A percentile compares a stretch with the other conserved stretches of the same genome.
Conservation (phyloP, 2,329 filamentous ascomycete species). For the Penicillium expansum region DNA sequence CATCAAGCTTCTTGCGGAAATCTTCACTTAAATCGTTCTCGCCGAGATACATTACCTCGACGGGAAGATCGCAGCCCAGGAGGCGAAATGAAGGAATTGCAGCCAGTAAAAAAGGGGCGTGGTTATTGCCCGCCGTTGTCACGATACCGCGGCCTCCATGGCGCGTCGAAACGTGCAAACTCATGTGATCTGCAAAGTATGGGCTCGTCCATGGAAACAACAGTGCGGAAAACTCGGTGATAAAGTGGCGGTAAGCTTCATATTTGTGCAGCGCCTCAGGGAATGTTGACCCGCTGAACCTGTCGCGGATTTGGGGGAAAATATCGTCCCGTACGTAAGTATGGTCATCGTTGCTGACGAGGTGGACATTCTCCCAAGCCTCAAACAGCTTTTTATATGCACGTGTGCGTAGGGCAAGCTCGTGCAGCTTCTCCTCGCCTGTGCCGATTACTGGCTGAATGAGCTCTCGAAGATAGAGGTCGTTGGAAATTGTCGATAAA, state of each 20-base stretch:
- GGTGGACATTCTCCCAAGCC: not conserved
- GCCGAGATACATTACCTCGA: not conserved
- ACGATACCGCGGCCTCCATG: not conserved
- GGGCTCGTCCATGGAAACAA: not conserved
- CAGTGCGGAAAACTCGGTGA: not conserved
- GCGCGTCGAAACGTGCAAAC: not conserved
- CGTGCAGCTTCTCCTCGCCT: not conserved
- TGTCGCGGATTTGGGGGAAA: not conserved
- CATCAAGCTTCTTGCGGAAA: not conserved
- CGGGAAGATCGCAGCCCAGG: not conserved
- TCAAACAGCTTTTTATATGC: not conserved
- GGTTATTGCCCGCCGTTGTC: not conserved
- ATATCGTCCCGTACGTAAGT: not conserved
- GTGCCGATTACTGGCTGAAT: not conserved
- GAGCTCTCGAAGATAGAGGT: not conserved
- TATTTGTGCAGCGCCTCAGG: not conserved
- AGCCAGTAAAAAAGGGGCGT: not conserved
- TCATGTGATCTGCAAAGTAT: not conserved
- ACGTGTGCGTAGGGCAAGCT: not conserved
- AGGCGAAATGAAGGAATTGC: not conserved
- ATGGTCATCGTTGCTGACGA: not conserved
- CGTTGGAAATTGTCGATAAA: not conserved
- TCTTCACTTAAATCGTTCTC: not conserved
- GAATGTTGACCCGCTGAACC: not conserved
- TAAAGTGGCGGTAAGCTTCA: not conserved